Base-by-base conservation (phyloP, 2,329 filamentous ascomycete species). In the Neopestalotiopsis clavispora region DNA sequence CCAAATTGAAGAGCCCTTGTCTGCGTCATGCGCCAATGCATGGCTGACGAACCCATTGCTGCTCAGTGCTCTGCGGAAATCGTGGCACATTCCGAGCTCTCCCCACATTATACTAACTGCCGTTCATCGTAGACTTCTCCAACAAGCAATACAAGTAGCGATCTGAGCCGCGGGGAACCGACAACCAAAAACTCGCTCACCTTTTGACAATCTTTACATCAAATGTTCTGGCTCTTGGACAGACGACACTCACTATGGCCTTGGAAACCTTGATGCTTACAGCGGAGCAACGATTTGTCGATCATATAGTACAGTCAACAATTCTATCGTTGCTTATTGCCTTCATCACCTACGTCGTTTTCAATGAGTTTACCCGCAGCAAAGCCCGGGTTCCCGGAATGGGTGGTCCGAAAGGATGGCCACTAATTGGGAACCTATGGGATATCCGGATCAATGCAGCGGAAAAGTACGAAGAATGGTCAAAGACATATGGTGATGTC, bases 391-490 rank as follows among this genome's bases (percentile, higher is more conserved):
- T 78, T 14, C 69, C 72, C 1, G 76, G 76, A 1, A 69, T 78
- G 58, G 69, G 68, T 5, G 75, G 75, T 5, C 76, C 76, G 0
- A 72, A 61, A 57, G 76, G 76, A 4, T 76, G 73, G 72, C 76
- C 76, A 1, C 63, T 92, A 9, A 89, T 92, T 72, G 90, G 90
- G 4, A 91, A 89, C 70, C 80, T 92, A 4, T 74, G 90, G 1
- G 86, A 91, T 72, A 82, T 92, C 82, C 84, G 2, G 81, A 86
- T 66, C 86, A 91, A 80, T 85, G 89, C 7, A 82, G 84, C 38
- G 82, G 85, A 32, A 82, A 88, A 76, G 34, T 78, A 76, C 1
- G 84, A 82, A 17, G 82, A 83, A 75, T 89, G 89, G 86, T 88
- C 85, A 2, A 85, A 87, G 71, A 85, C 87, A 70, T 91, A 88